These are phyloP conservation scores for Erythrobasidium hasegawianum DNA, from an alignment of 1,284 basidiomycete genomes.

Conservation along the genomic window DNA sequence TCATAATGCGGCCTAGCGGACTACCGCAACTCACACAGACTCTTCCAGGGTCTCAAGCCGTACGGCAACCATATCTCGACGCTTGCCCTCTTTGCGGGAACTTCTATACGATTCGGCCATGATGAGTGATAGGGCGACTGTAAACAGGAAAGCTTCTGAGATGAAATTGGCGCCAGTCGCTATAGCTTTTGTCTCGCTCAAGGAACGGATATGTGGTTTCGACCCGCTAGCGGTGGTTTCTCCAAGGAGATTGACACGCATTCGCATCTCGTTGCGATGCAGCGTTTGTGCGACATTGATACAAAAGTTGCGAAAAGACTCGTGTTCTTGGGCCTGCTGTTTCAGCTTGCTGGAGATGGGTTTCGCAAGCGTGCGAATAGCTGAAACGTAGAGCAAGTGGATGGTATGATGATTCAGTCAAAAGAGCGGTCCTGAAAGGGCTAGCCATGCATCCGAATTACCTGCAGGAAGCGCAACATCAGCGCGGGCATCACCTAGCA, in stretches of 20 bases:
- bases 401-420: too few species aligned
- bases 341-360: constrained; percentile 40
- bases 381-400: neutral
- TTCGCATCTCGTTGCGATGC: constrained; percentile 29
- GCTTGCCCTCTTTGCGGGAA: constrained; percentile 66
- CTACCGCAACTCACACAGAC: constrained; percentile 10
- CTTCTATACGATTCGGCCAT: constrained; percentile 42
- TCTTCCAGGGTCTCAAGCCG: constrained; percentile 55
- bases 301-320: constrained; percentile 34
- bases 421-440: too few species aligned
- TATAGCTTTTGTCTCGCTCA: constrained; percentile 36
- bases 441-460: too few species aligned
- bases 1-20: neutral
- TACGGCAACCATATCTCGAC: constrained; percentile 70
- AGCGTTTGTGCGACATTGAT: constrained; percentile 36
- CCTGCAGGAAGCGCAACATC: neutral
- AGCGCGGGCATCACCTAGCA: neutral
- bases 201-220: constrained; percentile 30
- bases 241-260: constrained; percentile 32
- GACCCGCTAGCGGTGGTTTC: constrained; percentile 11
- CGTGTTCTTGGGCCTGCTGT: constrained; percentile 39
- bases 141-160: constrained; percentile 35
- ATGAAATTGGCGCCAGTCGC: constrained; percentile 32
- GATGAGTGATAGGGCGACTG: constrained; percentile 31
- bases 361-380: constrained; percentile 38